Evolutionary conservation across 2,329 filamentous ascomycete species (phyloP).

Genomic region (Pezicula radicicola): DNA sequence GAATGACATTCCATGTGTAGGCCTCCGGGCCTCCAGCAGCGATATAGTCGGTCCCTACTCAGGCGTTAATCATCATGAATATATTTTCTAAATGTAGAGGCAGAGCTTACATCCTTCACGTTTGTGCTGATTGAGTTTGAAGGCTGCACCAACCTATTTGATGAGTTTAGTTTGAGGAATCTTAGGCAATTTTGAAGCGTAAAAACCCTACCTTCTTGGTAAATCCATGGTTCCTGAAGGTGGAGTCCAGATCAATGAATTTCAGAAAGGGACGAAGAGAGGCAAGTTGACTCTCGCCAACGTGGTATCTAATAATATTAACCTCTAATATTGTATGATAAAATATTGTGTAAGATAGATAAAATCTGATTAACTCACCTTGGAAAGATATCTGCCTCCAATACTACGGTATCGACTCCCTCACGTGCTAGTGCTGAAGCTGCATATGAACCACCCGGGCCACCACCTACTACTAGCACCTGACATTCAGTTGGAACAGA

Average conservation of each 20-base stretch:
- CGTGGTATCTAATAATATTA: conserved; percentile 27
- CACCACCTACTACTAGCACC: conserved; percentile 39
- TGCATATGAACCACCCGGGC: conserved; percentile 42
- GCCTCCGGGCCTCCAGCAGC: conserved; percentile 31
- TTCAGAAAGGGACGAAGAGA: conserved; percentile 38
- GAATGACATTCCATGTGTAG: conserved; percentile 13
- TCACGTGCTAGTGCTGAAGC: conserved; percentile 41
- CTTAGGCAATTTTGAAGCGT: background rate
- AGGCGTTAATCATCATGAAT: background rate
- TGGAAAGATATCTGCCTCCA: conserved; percentile 42
- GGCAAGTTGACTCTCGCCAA: conserved; percentile 34
- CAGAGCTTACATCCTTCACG: conserved; percentile 30
- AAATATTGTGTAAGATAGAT: background rate
- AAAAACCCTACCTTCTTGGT: conserved; percentile 27
- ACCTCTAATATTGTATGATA: background rate
- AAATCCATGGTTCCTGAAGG: conserved; percentile 38
- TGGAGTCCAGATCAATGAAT: conserved; percentile 40
- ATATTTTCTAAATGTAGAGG: background rate
- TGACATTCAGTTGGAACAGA: background rate
- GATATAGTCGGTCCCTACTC: conserved; percentile 39
- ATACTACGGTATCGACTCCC: conserved; percentile 38
- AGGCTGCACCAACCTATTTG: conserved; percentile 32
- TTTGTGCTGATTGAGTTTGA: conserved; percentile 34
- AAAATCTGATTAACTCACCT: conserved; percentile 19
- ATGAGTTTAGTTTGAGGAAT: background rate